Evolutionary conservation across 192 early-diverging fungal species (phyloP).

Genomic region (Linnemannia exigua): DNA sequence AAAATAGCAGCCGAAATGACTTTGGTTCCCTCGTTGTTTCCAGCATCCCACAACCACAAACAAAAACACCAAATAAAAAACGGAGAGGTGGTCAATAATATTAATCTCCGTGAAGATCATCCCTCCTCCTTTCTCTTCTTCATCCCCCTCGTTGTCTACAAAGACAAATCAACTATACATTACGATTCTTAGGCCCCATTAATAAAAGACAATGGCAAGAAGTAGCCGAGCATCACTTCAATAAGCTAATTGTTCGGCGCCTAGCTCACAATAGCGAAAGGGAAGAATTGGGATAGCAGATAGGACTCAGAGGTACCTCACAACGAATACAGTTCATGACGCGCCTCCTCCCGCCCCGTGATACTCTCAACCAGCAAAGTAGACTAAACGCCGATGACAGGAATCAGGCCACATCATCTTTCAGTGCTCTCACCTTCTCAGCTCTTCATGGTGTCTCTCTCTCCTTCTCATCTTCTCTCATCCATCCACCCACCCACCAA

Average conservation of each 20-base stretch:
- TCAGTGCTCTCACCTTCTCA: not conserved
- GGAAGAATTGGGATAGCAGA: not conserved
- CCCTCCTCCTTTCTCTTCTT: not conserved
- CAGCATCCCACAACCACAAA: not conserved
- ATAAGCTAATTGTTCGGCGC: no score
- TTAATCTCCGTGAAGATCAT: not conserved
- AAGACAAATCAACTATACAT: not conserved
- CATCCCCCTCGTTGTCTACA: no score
- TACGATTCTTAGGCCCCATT: not conserved
- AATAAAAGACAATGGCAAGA: not conserved
- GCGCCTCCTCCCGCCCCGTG: not conserved
- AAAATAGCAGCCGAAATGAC: slow-evolving; percentile 5
- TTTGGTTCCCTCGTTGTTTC: not conserved
- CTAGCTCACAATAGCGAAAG: no score
- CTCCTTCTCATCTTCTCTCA: not conserved
- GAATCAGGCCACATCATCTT: not conserved
- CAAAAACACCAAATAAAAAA: not conserved
- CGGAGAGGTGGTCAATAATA: not conserved
- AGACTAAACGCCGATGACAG: not conserved
- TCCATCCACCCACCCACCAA: not conserved
- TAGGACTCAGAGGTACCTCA: not conserved
- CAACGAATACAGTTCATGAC: not conserved
- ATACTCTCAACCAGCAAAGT: not conserved
- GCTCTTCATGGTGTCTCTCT: not conserved
- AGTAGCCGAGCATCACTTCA: no score